Evolutionary conservation across 2,329 filamentous ascomycete species (phyloP), one percentile per base, ranked within the genome.

Genomic region (Epichloe glyceriae): DNA sequence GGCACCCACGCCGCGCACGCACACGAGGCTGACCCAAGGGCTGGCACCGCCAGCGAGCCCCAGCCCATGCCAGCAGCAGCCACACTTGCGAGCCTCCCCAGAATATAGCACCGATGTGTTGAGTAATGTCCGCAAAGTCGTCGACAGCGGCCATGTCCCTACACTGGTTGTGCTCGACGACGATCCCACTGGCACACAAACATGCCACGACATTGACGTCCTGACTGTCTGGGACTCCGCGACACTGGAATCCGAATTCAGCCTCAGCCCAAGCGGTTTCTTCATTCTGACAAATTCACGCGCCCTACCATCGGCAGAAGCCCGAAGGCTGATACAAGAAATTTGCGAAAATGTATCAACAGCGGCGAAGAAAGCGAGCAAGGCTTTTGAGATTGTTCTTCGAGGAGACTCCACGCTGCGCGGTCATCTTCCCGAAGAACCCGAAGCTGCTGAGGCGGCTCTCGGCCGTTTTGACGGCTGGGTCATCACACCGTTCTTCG

Each of bases 231-330:
- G 76, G 75, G 71, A 75, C 52, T 56, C 67, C 7, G 56, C 62
- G 1, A 73, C 70, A 0, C 64, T 80, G 3, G 61, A 62, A 4
- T 53, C 62, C 3, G 72, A 78, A 56, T 73, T 80, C 55, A 57
- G 58, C 5, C 61, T 60, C 14, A 62, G 58, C 7, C 54, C 55
- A 1, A 60, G 61, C 2, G 76, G 76, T 7, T 80, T 80, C 66
- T 80, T 80, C 64, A 78, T 80, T 54, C 64, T 80, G 4, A 80
- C 76, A 19, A 80, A 80, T 58, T 78, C 75, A 4, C 72, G 76
- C 11, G 76, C 77, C 3, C 62, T 79, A 4, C 72, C 73, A 19
- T 68, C 73, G 0, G 58, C 62, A 1, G 68, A 72, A 44, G 76
- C 76, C 2, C 64, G 67, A 19, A 52, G 53, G 0, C 65, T 80